Percentiles rank a stretch among this genome's conserved stretches.
Conservation (phyloP, 306 rosid genomes). For the Vachellia collinsii region DNA sequence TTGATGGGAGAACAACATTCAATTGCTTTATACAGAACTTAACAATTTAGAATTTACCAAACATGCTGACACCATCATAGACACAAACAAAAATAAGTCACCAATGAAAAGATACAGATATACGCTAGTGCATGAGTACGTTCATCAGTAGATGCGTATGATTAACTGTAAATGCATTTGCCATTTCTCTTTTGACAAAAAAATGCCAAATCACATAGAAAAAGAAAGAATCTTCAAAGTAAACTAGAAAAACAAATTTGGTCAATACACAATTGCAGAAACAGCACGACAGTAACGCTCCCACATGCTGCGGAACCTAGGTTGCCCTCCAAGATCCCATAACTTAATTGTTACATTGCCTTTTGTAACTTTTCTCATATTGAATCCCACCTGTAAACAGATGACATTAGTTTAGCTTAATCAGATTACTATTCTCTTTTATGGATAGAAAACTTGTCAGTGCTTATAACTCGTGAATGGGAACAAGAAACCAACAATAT, state of each 20-base stretch:
- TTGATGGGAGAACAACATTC: conserved; percentile 29
- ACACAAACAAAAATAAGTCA: conserved; percentile 14
- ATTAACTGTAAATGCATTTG: conserved; percentile 5
- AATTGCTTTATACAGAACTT: neutral
- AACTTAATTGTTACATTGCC: conserved; percentile 91
- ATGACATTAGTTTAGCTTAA: conserved; percentile 28
- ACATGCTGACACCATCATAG: conserved; percentile 28
- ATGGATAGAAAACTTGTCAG: conserved; percentile 21
- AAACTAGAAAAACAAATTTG: conserved; percentile 32
- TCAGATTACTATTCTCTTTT: conserved; percentile 10
- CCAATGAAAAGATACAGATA: conserved; percentile 21
- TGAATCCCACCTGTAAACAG: conserved; percentile 84
- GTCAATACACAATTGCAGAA: conserved; percentile 85
- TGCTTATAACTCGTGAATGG: conserved; percentile 17
- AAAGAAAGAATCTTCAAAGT: conserved; percentile 19
- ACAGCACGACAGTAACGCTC: conserved; percentile 93
- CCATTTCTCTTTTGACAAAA: conserved; percentile 7
- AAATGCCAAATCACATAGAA: neutral
- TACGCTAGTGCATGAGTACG: neutral
- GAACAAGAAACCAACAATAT: conserved; percentile 15
- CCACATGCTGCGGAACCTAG: conserved; percentile 98
- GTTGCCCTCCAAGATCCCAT: conserved; percentile 99
- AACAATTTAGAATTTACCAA: conserved; percentile 17
- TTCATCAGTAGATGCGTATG: conserved; percentile 11
- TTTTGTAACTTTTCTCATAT: conserved; percentile 90